Conservation (phyloP, 108 stramenopile species). For the Parmales sp. region DNA sequence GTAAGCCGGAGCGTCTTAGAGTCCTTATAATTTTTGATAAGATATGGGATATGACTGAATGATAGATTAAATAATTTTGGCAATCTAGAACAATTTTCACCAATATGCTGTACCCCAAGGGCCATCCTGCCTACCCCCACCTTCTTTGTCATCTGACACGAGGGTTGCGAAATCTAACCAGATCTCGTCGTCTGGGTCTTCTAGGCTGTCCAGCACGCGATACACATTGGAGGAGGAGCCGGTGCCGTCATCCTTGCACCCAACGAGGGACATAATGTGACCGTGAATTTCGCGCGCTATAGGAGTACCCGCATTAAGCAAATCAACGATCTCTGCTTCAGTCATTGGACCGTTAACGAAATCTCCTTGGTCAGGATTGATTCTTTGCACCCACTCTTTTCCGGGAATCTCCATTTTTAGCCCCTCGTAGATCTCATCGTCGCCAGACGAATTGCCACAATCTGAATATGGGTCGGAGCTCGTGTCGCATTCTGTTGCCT, state of each 20-base stretch:
- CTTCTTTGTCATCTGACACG: background rate
- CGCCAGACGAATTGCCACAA: background rate
- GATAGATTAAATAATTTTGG: too few relatives aligned
- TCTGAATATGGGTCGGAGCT: too few relatives aligned
- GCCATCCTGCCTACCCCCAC: background rate
- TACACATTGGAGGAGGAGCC: background rate
- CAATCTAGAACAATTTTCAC: too few relatives aligned
- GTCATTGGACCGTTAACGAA: background rate
- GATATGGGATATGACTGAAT: too few relatives aligned
- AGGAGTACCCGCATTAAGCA: background rate
- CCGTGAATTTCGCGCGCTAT: background rate
- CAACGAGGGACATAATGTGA: background rate
- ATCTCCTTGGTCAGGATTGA: background rate
- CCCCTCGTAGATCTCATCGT: slow-evolving; percentile 2
- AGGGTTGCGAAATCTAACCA: background rate
- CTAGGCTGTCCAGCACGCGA: background rate
- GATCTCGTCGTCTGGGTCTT: background rate
- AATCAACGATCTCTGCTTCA: background rate
- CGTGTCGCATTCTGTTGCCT: background rate
- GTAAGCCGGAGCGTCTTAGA: slow-evolving; percentile 26
- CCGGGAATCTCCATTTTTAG: background rate
- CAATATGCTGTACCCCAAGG: slow-evolving; percentile 1
- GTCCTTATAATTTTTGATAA: background rate
- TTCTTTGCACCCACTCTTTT: background rate
- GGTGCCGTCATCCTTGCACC: background rate